phyloP scores from a whole-genome alignment of 1,139 yeast species.

The Diutina ranongensis region DNA sequence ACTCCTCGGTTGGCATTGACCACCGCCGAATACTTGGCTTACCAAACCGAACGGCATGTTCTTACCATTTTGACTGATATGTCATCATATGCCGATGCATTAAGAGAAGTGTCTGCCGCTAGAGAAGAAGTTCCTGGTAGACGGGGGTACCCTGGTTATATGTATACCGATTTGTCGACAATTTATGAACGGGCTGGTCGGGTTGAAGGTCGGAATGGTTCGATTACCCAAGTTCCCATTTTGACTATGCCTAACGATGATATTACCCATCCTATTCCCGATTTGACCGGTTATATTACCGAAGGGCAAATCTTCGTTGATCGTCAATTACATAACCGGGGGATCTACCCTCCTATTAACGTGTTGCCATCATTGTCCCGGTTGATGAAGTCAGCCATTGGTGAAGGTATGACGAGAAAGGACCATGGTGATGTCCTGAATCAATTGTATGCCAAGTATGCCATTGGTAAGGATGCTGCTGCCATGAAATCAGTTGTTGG shows the following conservation, averaged over 20 bases:
- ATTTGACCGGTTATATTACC: slow-evolving; percentile 97
- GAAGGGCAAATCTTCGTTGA: slow-evolving; percentile 98
- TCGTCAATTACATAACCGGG: slow-evolving; percentile 92
- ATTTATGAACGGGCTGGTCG: slow-evolving; percentile 99
- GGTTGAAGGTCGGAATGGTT: slow-evolving; percentile 99
- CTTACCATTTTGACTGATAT: slow-evolving; percentile 95
- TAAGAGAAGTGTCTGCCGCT: slow-evolving; percentile 99
- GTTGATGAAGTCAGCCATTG: slow-evolving; percentile 98
- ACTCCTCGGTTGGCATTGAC: slow-evolving; percentile 99
- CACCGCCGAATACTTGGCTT: slow-evolving; percentile 96
- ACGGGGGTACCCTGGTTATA: slow-evolving; percentile 99
- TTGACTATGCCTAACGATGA: slow-evolving; percentile 99
- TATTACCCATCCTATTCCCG: slow-evolving; percentile 99
- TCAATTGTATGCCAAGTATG: slow-evolving; percentile 96
- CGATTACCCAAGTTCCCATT: slow-evolving; percentile 97
- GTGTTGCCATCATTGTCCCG: slow-evolving; percentile 95
- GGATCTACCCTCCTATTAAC: slow-evolving; percentile 97
- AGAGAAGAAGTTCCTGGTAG: slow-evolving; percentile 99
- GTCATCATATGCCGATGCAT: slow-evolving; percentile 98
- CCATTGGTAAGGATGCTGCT: slow-evolving; percentile 99
- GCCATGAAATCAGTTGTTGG: slow-evolving; percentile 99
- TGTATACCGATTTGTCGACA: slow-evolving; percentile 98
- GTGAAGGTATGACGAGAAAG: slow-evolving; percentile 99
- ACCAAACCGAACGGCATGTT: slow-evolving; percentile 98
- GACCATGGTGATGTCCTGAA: slow-evolving; percentile 99